These are phyloP conservation scores for Bacidia gigantensis DNA, from an alignment of 495 filamentous ascomycete species.

Conservation along the genomic window DNA sequence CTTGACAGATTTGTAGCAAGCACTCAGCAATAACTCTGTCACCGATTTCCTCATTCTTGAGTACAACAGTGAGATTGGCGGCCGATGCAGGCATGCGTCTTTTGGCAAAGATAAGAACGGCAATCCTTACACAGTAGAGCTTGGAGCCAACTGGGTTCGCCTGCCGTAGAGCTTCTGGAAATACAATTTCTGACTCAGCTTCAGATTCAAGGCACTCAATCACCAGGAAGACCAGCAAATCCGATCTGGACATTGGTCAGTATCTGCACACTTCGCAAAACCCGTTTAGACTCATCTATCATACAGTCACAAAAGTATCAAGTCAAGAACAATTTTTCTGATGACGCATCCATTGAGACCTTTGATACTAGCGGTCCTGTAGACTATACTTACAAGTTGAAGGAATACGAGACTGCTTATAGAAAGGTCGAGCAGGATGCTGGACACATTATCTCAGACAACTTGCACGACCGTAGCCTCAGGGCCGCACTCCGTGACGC, in stretches of 20 bases:
- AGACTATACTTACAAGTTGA: slow-evolving; percentile 37
- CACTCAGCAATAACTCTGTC: slow-evolving; percentile 47
- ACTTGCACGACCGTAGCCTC: slow-evolving; percentile 48
- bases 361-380: slow-evolving; percentile 41
- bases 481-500: slow-evolving; percentile 45
- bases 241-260: slow-evolving; percentile 52
- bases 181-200: not conserved
- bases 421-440: slow-evolving; percentile 37
- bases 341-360: slow-evolving; percentile 47
- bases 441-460: slow-evolving; percentile 42
- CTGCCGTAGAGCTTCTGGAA: slow-evolving; percentile 18
- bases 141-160: slow-evolving; percentile 67
- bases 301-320: slow-evolving; percentile 44
- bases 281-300: not conserved
- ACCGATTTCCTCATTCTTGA: slow-evolving; percentile 62
- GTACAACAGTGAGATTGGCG: slow-evolving; percentile 48
- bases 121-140: slow-evolving; percentile 45
- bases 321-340: slow-evolving; percentile 43
- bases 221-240: slow-evolving; percentile 43
- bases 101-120: slow-evolving; percentile 41
- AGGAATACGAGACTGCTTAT: slow-evolving; percentile 38
- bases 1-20: slow-evolving; percentile 34
- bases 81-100: slow-evolving; percentile 39
- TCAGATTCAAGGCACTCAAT: slow-evolving; percentile 50
- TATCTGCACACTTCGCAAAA: not conserved